These are phyloP conservation scores for Ceratocystis huliohia DNA, from an alignment of 2,329 filamentous ascomycete genomes.

Conservation along the genomic window DNA sequence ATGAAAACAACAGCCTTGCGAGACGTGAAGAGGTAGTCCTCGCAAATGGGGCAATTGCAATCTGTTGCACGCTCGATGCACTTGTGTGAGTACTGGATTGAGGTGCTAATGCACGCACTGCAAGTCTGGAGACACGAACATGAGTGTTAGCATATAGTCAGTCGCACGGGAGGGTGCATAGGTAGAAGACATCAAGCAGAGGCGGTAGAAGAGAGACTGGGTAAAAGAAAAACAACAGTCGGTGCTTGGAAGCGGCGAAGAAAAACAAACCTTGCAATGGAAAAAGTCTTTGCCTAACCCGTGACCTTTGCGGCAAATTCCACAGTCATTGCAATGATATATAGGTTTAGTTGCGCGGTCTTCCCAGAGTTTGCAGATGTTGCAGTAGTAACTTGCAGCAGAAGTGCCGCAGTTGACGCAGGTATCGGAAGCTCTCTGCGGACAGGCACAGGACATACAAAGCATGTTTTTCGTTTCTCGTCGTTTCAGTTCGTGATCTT, in stretches of 20 bases:
- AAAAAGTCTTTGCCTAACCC: slow-evolving; percentile 94
- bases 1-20: slow-evolving; percentile 82
- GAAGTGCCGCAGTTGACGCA: slow-evolving; percentile 66
- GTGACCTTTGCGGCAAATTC: slow-evolving; percentile 81
- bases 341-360: slow-evolving; percentile 82
- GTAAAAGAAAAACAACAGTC: background rate
- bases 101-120: slow-evolving; percentile 85
- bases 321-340: slow-evolving; percentile 92
- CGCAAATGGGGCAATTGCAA: slow-evolving; percentile 92
- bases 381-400: slow-evolving; percentile 83
- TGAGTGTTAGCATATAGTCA: slow-evolving; percentile 20
- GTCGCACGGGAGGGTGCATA: background rate
- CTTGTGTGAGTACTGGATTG: slow-evolving; percentile 70
- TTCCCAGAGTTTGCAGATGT: slow-evolving; percentile 93
- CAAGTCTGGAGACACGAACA: slow-evolving; percentile 48
- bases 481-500: slow-evolving; percentile 67
- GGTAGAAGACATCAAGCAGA: background rate
- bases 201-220: background rate
- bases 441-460: slow-evolving; percentile 84
- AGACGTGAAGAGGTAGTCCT: slow-evolving; percentile 92
- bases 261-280: slow-evolving; percentile 71
- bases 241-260: background rate
- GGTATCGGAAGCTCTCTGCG: slow-evolving; percentile 66
- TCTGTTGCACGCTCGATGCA: slow-evolving; percentile 92
- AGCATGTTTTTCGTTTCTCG: slow-evolving; percentile 88